Percentiles rank a stretch among this genome's conserved stretches.
phyloP scores from a whole-genome alignment of 169 alveolate genomes.

The Perkinsus olseni region DNA sequence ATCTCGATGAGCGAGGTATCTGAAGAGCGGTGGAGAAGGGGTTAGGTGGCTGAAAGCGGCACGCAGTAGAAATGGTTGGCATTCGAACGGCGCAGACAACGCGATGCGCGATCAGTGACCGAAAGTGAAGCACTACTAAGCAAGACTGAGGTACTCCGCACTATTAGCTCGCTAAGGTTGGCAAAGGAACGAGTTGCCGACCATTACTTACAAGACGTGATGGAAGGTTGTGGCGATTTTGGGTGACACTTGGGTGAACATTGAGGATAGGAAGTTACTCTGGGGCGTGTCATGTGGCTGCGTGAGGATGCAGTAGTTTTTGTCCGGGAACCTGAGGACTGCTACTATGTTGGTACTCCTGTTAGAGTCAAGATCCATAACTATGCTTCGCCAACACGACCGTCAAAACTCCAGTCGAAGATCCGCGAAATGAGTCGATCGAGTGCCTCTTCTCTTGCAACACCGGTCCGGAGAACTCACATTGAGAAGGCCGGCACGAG shows the following conservation, averaged over 20 bases:
- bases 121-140: too few relatives aligned
- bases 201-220: not conserved
- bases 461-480: not conserved
- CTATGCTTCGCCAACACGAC: too few relatives aligned
- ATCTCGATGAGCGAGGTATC: not conserved
- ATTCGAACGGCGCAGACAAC: too few relatives aligned
- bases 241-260: not conserved
- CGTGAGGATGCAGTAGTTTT: slow-evolving; percentile 69
- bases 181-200: too few relatives aligned
- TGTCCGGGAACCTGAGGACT: slow-evolving; percentile 53
- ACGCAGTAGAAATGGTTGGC: too few relatives aligned
- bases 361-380: too few relatives aligned
- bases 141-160: too few relatives aligned
- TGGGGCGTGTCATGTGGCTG: slow-evolving; percentile 66
- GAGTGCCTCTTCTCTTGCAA: too few relatives aligned
- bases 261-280: not conserved
- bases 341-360: too few relatives aligned
- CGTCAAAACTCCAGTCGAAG: slow-evolving; percentile 53
- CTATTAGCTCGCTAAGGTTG: too few relatives aligned
- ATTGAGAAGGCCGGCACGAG: slow-evolving; percentile 38
- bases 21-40: not conserved
- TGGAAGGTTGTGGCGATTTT: not conserved
- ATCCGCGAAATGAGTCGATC: too few relatives aligned
- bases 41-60: not conserved
- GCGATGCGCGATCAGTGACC: too few relatives aligned